Evolutionary conservation across 1,284 basidiomycete species (phyloP).

Genomic region (Salmacisia buchloeana): DNA sequence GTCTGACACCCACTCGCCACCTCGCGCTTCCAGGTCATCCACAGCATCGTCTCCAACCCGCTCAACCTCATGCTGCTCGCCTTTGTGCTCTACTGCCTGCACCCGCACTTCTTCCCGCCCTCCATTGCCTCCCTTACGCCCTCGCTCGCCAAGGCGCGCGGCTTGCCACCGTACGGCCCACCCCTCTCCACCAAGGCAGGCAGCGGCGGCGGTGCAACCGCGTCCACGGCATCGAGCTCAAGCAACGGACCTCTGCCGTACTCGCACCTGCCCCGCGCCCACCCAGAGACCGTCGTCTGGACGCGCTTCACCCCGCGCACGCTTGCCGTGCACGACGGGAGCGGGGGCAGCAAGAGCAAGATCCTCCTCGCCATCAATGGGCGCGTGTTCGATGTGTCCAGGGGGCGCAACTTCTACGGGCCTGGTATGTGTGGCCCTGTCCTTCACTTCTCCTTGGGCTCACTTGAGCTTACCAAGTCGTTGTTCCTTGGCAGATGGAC

Average conservation of each 20-base stretch:
- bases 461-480: neutral
- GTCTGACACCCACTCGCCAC: neutral
- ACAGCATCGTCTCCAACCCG: conserved; percentile 31
- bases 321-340: conserved; percentile 43
- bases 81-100: conserved; percentile 26
- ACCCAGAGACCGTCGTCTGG: conserved; percentile 37
- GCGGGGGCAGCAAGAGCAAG: conserved; percentile 52
- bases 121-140: conserved; percentile 21
- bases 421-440: conserved; percentile 56
- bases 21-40: neutral
- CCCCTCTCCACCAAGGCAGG: neutral
- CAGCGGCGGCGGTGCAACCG: neutral
- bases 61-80: conserved; percentile 32
- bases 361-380: conserved; percentile 82
- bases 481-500: conserved; percentile 61
- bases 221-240: neutral
- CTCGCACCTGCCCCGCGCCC: conserved; percentile 34
- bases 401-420: conserved; percentile 83
- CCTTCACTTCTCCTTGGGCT: neutral
- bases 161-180: conserved; percentile 18
- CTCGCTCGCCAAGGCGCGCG: conserved; percentile 19
- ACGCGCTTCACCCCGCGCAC: conserved; percentile 43
- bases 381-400: conserved; percentile 83
- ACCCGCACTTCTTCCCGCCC: conserved; percentile 28
- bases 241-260: conserved; percentile 21